Base-by-base conservation (phyloP, 1,139 yeast genomes). In the Hemisphaericaspora subhashii region DNA sequence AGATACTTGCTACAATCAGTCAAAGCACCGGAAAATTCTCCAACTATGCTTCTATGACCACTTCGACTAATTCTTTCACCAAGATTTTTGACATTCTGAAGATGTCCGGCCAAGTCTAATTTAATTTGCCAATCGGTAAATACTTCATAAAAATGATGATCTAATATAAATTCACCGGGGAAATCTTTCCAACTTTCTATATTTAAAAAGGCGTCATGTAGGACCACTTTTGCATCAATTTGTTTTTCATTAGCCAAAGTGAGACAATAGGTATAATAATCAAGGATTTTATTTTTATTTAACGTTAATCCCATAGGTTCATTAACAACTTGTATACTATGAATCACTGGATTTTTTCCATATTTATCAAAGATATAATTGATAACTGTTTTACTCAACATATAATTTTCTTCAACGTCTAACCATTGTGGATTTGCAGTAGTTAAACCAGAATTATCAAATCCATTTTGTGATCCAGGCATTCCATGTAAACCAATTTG, bases 391-490 rank as follows among this genome's bases (percentile, higher is more conserved):
- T 46, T 38, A 6, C 60, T 51, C 31, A 55, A 42, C 20, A 42
- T 39, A 32, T 46, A 42, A 24, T 55, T 51, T 27, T 45, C 47
- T 8, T 43, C 44, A 9, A 18, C 31, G 22, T 53, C 46, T 21
- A 58, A 42, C 48, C 48, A 45, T 16, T 31, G 34, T 8, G 48
- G 48, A 5, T 38, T 18, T 2, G 31, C 38, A 3, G 53, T 48
- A 35, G 54, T 40, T 29, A 43, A 31, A 1, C 64, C 64, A 6
- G 59, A 54, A 42, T 58, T 58, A 41, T 58, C 64, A 42, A 59
- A 59, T 16, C 64, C 63, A 41, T 58, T 58, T 39, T 58, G 63
- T 7, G 62, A 57, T 10, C 62, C 63, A 1, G 64, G 62, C 53
- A 56, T 50, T 3, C 62, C 62, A 41, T 58, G 63, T 16, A 58